phyloP scores from a whole-genome alignment of 257 asterid genomes.

The Echites panduratus region DNA sequence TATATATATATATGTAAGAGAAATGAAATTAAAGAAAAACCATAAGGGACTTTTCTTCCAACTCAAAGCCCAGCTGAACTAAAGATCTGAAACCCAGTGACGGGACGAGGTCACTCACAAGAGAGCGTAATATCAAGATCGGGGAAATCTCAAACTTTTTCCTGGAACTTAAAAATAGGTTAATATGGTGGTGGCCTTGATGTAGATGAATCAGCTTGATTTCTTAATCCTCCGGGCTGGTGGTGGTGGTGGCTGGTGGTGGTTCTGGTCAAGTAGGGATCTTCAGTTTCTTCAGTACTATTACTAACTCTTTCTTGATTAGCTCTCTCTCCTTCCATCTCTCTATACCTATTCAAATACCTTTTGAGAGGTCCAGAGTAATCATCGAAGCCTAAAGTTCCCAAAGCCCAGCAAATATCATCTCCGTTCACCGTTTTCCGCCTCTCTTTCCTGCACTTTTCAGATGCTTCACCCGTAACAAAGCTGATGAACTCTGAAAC shows the following conservation, averaged over 20 bases:
- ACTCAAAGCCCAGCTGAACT: background rate
- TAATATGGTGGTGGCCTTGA: background rate
- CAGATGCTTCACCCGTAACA: slow-evolving; percentile 68
- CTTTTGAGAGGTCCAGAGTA: slow-evolving; percentile 40
- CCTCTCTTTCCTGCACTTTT: slow-evolving; percentile 60
- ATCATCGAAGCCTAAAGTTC: slow-evolving; percentile 56
- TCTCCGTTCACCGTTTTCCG: slow-evolving; percentile 70
- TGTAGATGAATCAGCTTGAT: background rate
- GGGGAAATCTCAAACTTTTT: too few species aligned
- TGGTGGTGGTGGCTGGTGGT: background rate
- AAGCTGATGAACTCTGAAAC: slow-evolving; percentile 71
- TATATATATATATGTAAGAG: background rate
- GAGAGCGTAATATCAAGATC: too few species aligned
- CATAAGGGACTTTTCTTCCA: background rate
- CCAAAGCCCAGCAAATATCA: slow-evolving; percentile 58
- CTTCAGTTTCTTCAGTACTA: slow-evolving; percentile 21
- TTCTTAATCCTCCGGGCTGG: too few species aligned
- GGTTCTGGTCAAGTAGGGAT: background rate
- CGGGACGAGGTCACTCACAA: too few species aligned
- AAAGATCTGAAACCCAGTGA: background rate
- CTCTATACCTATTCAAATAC: slow-evolving; percentile 58
- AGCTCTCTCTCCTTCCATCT: slow-evolving; percentile 44
- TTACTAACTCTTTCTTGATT: slow-evolving; percentile 20
- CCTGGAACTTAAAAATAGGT: background rate
- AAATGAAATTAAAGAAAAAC: background rate